These are phyloP conservation scores for Bryum argenteum DNA, from an alignment of 225 moss, liverwort and hornwort genomes.

Conservation along the genomic window DNA sequence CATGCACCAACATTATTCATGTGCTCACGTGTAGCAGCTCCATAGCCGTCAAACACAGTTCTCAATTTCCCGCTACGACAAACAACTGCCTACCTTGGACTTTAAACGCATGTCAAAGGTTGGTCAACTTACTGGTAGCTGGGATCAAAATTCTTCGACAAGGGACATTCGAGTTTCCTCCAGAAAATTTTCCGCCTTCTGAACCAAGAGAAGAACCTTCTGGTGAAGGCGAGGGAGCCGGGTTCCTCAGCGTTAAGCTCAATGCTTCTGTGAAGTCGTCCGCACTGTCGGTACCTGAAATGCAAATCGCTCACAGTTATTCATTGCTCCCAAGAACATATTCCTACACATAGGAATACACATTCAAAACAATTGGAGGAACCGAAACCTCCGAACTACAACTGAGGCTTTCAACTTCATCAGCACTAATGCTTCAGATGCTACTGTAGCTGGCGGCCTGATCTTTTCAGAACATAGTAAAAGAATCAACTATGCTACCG, in stretches of 20 bases:
- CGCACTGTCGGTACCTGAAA: conserved; percentile 23
- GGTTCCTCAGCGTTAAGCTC: background rate
- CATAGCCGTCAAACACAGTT: conserved; percentile 38
- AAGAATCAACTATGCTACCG: background rate
- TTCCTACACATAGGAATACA: background rate
- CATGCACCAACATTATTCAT: conserved; percentile 61
- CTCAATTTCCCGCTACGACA: conserved; percentile 29
- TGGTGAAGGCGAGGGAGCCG: background rate
- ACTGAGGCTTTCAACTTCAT: too few species aligned
- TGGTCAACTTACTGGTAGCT: conserved; percentile 39
- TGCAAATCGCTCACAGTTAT: background rate
- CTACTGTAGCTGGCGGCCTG: background rate
- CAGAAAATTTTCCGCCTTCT: conserved; percentile 19
- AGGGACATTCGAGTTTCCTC: background rate
- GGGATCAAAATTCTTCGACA: conserved; percentile 47
- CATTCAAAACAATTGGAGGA: background rate
- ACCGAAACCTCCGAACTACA: background rate
- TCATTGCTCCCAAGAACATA: background rate
- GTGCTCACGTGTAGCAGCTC: conserved; percentile 36
- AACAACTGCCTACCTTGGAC: conserved; percentile 32
- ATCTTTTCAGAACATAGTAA: background rate
- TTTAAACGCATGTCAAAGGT: conserved; percentile 29
- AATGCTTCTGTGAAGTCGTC: conserved; percentile 5
- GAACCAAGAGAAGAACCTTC: conserved; percentile 9
- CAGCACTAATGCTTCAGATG: too few species aligned